Conservation (phyloP, 352 stramenopile species). For the Globisporangium cystogenes region DNA sequence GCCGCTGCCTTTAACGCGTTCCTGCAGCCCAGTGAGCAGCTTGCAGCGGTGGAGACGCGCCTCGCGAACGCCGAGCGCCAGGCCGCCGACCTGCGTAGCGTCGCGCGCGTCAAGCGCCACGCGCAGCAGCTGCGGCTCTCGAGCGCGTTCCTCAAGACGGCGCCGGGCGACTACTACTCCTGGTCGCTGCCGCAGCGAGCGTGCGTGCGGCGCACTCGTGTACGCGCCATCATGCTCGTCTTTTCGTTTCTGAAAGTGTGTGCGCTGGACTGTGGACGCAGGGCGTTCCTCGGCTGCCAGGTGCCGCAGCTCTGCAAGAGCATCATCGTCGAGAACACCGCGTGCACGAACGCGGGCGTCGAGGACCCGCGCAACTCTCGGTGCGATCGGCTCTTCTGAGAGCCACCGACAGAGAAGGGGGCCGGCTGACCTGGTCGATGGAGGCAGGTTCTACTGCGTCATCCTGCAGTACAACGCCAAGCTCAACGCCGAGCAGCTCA, state of each 20-base stretch:
- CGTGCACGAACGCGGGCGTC: conserved; percentile 47
- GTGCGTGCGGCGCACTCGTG: conserved; percentile 15
- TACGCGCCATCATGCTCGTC: not conserved
- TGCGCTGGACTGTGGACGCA: conserved; percentile 10
- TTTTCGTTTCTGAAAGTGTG: not conserved
- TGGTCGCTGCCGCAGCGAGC: conserved; percentile 62
- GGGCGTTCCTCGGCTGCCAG: conserved; percentile 54
- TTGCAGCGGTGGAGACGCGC: conserved; percentile 7
- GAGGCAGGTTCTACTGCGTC: conserved; percentile 79
- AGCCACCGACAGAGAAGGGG: not conserved
- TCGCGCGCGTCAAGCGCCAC: conserved; percentile 16
- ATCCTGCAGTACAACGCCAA: conserved; percentile 86
- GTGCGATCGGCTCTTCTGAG: conserved; percentile 10
- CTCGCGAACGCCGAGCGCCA: conserved; percentile 11
- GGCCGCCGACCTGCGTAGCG: conserved; percentile 7
- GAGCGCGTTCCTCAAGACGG: conserved; percentile 63
- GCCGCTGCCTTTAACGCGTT: too few relatives aligned
- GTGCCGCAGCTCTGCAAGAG: conserved; percentile 84
- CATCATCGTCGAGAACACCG: conserved; percentile 87
- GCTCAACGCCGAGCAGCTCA: conserved; percentile 76
- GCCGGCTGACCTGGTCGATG: not conserved
- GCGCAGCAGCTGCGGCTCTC: conserved; percentile 30
- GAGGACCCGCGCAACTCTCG: conserved; percentile 61
- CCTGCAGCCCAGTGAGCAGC: not conserved
- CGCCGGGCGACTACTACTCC: conserved; percentile 67